A percentile compares a stretch with the other conserved stretches of the same genome.
Evolutionary conservation across 495 filamentous ascomycete genomes (phyloP).

Genomic region (Penicillium cinerascens): DNA sequence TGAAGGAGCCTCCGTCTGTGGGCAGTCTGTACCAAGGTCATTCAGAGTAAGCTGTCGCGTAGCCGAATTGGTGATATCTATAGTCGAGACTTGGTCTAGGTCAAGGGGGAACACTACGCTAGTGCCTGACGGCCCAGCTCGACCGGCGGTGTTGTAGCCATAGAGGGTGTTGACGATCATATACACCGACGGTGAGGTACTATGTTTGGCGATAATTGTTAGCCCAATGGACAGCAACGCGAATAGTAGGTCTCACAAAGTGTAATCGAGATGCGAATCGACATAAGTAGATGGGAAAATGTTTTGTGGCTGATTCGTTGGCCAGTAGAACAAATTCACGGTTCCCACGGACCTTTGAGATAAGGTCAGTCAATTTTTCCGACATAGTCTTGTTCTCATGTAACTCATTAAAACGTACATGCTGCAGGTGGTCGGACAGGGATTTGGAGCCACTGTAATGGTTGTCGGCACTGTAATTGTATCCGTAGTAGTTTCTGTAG

Average conservation of each 20-base stretch:
- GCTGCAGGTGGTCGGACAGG: no score
- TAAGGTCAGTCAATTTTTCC: slow-evolving; percentile 2
- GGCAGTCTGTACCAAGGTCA: slow-evolving; percentile 19
- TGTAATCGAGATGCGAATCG: slow-evolving; percentile 15
- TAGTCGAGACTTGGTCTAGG: slow-evolving; percentile 18
- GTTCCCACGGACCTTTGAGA: slow-evolving; percentile 18
- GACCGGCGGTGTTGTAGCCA: slow-evolving; percentile 19
- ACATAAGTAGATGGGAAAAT: slow-evolving; percentile 18
- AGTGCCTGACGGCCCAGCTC: slow-evolving; percentile 16
- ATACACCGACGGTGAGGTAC: slow-evolving; percentile 22
- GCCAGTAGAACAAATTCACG: slow-evolving; percentile 22
- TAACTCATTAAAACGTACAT: neutral
- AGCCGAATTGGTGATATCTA: slow-evolving; percentile 8
- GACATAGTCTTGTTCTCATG: neutral
- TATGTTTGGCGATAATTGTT: slow-evolving; percentile 1
- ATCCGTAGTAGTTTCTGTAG: neutral
- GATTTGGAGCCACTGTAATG: no score
- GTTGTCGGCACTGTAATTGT: no score
- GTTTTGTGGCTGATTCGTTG: slow-evolving; percentile 9
- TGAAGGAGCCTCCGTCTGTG: slow-evolving; percentile 12
- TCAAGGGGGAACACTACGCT: slow-evolving; percentile 18
- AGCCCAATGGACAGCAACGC: neutral
- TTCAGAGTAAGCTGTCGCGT: slow-evolving; percentile 18
- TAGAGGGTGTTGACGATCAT: slow-evolving; percentile 18
- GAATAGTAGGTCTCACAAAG: slow-evolving; percentile 9